Evolutionary conservation across 176 grass and related monocot species (phyloP).

Genomic region (Paspalum notatum): DNA sequence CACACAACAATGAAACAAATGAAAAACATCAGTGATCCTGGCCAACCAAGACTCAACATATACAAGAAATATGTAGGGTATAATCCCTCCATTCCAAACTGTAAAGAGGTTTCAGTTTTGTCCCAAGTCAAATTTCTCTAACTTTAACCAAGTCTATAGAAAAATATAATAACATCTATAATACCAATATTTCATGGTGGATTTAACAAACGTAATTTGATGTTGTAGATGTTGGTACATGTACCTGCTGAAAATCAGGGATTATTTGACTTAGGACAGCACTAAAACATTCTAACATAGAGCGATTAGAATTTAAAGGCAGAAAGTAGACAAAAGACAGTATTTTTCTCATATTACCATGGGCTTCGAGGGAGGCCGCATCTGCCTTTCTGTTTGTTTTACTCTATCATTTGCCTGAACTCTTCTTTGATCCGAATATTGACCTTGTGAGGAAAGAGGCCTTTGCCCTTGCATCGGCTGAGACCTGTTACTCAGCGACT

Average conservation of each 20-base stretch:
- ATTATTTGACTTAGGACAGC: too few relatives aligned
- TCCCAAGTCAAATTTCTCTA: too few relatives aligned
- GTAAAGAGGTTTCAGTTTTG: too few relatives aligned
- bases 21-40: background rate
- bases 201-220: too few relatives aligned
- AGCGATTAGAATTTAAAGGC: too few relatives aligned
- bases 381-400: slow-evolving; percentile 52
- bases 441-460: slow-evolving; percentile 50
- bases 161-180: too few relatives aligned
- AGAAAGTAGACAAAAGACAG: too few relatives aligned
- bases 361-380: slow-evolving; percentile 46
- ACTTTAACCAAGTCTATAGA: too few relatives aligned
- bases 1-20: slow-evolving; percentile 1
- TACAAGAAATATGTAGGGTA: background rate
- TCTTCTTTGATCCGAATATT: slow-evolving; percentile 61
- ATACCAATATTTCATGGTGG: too few relatives aligned
- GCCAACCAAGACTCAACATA: background rate
- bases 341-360: slow-evolving; percentile 47
- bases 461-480: slow-evolving; percentile 42
- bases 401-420: slow-evolving; percentile 50
- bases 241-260: too few relatives aligned
- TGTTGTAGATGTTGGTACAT: too few relatives aligned
- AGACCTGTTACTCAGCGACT: slow-evolving; percentile 39
- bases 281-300: too few relatives aligned
- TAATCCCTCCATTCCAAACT: background rate